Base-by-base conservation (phyloP, 805 yeast genomes). In the Yarrowia deformans region DNA sequence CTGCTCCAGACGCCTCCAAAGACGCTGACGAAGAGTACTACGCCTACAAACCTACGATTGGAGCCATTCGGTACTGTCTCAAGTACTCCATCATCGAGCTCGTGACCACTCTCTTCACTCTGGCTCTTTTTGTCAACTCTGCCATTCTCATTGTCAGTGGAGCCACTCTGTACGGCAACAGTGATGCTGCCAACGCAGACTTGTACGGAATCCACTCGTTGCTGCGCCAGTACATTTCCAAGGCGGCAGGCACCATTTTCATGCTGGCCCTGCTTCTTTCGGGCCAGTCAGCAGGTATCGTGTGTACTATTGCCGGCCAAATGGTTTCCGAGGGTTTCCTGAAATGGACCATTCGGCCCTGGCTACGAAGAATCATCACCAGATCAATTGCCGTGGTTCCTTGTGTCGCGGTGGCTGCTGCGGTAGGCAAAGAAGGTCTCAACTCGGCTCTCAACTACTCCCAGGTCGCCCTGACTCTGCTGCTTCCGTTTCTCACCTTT, bases 241-340 rank as follows among this genome's bases (percentile, higher is more conserved):
- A 89, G 1, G 87, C 85, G 9, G 96, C 92, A 0, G 98, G 97
- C 35, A 87, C 91, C 0, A 78, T 92, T 0, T 93, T 93, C 79
- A 92, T 92, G 84, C 77, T 91, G 67, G 97, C 97, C 0, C 81
- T 93, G 73, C 80, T 93, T 48, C 85, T 90, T 70, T 89, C 95
- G 70, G 97, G 97, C 7, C 93, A 90, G 75, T 89, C 93, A 56
- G 97, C 97, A 0, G 97, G 97, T 61, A 87, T 93, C 52, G 93
- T 93, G 1, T 93, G 97, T 77, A 93, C 98, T 0, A 89, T 93
- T 80, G 91, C 97, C 0, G 97, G 97, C 10, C 97, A 93, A 78
- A 88, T 93, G 73, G 97, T 93, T 1, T 86, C 92, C 73, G 98
- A 93, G 77, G 98, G 98, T 0, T 94, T 91, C 75, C 81, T 93